Evolutionary conservation across 2,329 filamentous ascomycete species (phyloP), one percentile per base, ranked within the genome.

Genomic region (Pyrenophora seminiperda): DNA sequence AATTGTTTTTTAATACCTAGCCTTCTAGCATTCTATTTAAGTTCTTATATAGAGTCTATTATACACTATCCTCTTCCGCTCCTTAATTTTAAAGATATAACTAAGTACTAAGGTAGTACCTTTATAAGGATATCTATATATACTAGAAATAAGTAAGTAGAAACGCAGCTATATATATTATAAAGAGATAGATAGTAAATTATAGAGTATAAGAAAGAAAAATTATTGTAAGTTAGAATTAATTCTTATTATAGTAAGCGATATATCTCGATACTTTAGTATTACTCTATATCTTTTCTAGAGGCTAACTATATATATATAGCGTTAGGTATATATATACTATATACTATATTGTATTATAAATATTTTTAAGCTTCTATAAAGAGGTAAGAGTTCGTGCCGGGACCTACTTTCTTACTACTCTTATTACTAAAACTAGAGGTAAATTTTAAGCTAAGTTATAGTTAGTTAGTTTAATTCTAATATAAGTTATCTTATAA

Each of bases 121-220:
- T 22, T 41, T 37, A 41, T 20, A 11, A 41, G 14, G 14, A 47
- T 47, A 47, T 47, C 13, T 13, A 47, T 41, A 3, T 36, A 24
- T 46, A 15, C 33, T 24, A 32, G 34, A 46, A 39, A 33, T 39
- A 20, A 46, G 42, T 30, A 15, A 47, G 38, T 7, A 38, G 14
- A 24, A 39, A 38, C 27, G 19, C 14, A 41, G 39, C 43, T 52
- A 38, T 27, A 52, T 47, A 52, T 38, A 41, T 31, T 38, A 27
- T 41, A n/a, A 47, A 42, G 33, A 47, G 22, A 46, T 17, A n/a
- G 7, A 33, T 30, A 43, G 42, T 38, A 52, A 52, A 41, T 47
- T 52, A 7, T 18, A 7, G 18, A 31, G 24, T 47, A 20, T 19
- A 32, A 14, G 14, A 15, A 17, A 47, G 30, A 40, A 47, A 40